Evolutionary conservation across 192 early-diverging fungal genomes (phyloP).

Genomic region (Gigaspora rosea): DNA sequence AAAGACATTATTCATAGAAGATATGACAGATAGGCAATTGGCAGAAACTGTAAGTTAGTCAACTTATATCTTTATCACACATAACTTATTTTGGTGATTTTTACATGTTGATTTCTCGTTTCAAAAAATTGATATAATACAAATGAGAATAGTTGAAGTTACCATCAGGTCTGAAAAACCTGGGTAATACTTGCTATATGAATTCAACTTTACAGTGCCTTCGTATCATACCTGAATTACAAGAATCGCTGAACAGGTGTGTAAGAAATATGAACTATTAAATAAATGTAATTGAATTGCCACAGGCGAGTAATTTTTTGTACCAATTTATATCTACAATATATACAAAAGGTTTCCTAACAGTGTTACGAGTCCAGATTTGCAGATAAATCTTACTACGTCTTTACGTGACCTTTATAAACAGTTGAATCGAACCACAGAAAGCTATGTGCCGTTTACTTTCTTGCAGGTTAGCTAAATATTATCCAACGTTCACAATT

Average conservation of each 20-base stretch:
- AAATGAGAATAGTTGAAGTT: conserved; percentile 69
- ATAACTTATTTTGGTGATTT: background rate
- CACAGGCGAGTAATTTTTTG: background rate
- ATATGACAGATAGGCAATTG: conserved; percentile 87
- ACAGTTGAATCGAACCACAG: conserved; percentile 67
- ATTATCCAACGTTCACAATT: background rate
- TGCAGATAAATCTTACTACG: conserved; percentile 63
- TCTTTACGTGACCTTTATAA: conserved; percentile 75
- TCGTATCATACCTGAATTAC: conserved; percentile 83
- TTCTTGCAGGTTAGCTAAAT: conserved; percentile 67
- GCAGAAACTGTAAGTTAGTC: conserved; percentile 70
- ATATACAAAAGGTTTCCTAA: conserved; percentile 47
- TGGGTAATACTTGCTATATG: conserved; percentile 92
- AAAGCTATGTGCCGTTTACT: conserved; percentile 73
- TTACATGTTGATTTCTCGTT: background rate
- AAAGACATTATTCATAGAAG: conserved; percentile 81
- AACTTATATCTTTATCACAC: background rate
- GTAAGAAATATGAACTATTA: background rate
- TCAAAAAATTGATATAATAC: background rate
- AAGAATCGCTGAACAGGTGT: conserved; percentile 58
- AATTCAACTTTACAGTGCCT: conserved; percentile 95
- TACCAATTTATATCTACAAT: background rate
- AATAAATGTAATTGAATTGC: background rate
- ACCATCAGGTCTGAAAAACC: conserved; percentile 86
- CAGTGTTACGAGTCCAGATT: conserved; percentile 50